Evolutionary conservation across 768 basidiomycete species (phyloP), one percentile per base, ranked within the genome.

Genomic region (Naganishia vishniacii): DNA sequence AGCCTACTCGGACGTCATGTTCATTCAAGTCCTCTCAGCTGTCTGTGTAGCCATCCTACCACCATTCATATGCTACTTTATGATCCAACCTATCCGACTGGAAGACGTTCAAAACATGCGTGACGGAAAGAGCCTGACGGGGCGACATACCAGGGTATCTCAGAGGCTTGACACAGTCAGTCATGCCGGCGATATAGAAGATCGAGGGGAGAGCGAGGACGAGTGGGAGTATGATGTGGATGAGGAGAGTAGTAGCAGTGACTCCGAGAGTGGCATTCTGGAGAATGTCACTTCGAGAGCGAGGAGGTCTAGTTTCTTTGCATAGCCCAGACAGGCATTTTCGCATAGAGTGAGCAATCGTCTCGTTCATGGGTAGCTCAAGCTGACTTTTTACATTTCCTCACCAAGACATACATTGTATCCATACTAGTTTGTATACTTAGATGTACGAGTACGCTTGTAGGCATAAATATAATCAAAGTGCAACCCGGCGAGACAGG

Each of bases 51-150:
- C 85, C 59, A 81, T 83, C 65, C 77, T 86, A 51, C 70, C 87
- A 0, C 86, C 87, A 8, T 77, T 88, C 60, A 32, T 83, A 31
- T 79, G 85, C 64, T 76, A 86, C 1, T 75, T 87, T 68, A 77
- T 83, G 60, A 84, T 87, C 79, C 83, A 83, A 15, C 79, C 88
- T 70, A 85, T 84, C 81, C 81, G 83, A 65, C 83, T 91, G 56
- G 84, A 84, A 16, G 83, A 87, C 69, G 79, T 78, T 44, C 88
- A 89, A 75, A 89, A 88, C 72, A 85, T 86, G 0, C 81, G 86
- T 16, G 86, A 88, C 67, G 68, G 67, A 20, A 71, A 73, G 47
- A 77, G 75, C 56, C 61, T 75, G 7, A 65, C 72, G 1, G 77
- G 77, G 8, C 58, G 68, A 42, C 65, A 65, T 16, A 69, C 65